A percentile compares a stretch with the other conserved stretches of the same genome.
Evolutionary conservation across 805 yeast genomes (phyloP).

Genomic region (Candida awuae): DNA sequence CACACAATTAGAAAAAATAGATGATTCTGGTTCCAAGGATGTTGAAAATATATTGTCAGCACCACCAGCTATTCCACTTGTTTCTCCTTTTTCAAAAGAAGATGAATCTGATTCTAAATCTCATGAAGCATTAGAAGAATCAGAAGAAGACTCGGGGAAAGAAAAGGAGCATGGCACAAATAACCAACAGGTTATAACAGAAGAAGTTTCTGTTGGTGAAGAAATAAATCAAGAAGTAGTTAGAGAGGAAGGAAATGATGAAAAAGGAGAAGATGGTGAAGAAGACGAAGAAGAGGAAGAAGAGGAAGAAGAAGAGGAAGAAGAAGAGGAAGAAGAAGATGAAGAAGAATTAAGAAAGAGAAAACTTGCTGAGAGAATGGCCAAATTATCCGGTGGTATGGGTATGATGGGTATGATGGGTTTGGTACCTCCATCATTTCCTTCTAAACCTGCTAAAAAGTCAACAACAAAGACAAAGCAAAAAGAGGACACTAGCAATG

Average conservation of each 20-base stretch:
- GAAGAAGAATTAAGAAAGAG: slow-evolving; percentile 70
- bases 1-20: background rate
- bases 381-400: slow-evolving; percentile 84
- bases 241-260: slow-evolving; percentile 22
- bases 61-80: no score
- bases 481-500: slow-evolving; percentile 15
- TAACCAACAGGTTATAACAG: no score
- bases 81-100: no score
- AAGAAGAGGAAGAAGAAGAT: slow-evolving; percentile 54
- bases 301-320: slow-evolving; percentile 43
- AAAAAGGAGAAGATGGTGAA: slow-evolving; percentile 24
- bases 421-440: slow-evolving; percentile 31
- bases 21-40: background rate
- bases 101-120: background rate
- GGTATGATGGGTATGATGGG: slow-evolving; percentile 74
- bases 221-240: no score
- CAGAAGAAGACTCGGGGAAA: slow-evolving; percentile 14
- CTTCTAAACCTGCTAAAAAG: slow-evolving; percentile 18
- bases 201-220: no score
- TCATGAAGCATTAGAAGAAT: slow-evolving; percentile 1
- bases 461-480: slow-evolving; percentile 19
- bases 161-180: no score
- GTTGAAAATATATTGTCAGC: no score
- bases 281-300: slow-evolving; percentile 32
- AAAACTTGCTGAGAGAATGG: slow-evolving; percentile 86